Evolutionary conservation across 2,329 filamentous ascomycete genomes (phyloP), one percentile per base, ranked within the genome.

Genomic region (Aspergillus persii): DNA sequence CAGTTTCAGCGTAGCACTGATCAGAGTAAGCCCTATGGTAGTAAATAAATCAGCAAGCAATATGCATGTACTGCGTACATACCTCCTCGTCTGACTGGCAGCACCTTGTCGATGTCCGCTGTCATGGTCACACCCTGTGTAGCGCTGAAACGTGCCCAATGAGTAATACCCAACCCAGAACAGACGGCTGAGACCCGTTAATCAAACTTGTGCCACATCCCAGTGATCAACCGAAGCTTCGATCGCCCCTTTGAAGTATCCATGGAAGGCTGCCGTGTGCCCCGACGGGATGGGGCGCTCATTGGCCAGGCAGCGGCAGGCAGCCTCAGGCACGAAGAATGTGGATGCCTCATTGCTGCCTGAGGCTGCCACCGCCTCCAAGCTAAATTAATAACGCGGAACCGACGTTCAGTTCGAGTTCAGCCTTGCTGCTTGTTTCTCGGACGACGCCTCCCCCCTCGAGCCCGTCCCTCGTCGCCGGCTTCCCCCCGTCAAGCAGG

Each of bases 1-100:
- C 60, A 70, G 6, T 73, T 69, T 56, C 63, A 70, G 51, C 68
- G 69, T n/a, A 76, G 68, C 53, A 59, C 67, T 8, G 68, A 76
- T 50, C 62, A 55, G 29, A 76, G 64, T 54, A 70, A 68, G 49
- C 68, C 71, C 0, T 76, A 77, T 47, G 74, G 74, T 11, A 75
- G 62, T 50, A 73, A 63, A 55, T 69, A 69, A 36, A 50, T 33
- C 11, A 26, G 46, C 27, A 27, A 23, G 18, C 18, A 23, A 23
- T 23, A 23, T 23, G 18, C 18, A 23, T 23, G 18, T 23, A n/a
- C n/a, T n/a, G n/a, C n/a, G 46, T 27, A n/a, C 27, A 4, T 23
- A 12, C 9, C 18, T 48, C 8, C 26, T 18, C 18, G 46, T 48
- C n/a, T 48, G 26, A 18, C n/a, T 23, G 26, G 12, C n/a, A 12